Percentiles rank a stretch among this genome's conserved stretches.
Conservation (phyloP, 140 eudicot genomes). For the Oenanthe javanica region DNA sequence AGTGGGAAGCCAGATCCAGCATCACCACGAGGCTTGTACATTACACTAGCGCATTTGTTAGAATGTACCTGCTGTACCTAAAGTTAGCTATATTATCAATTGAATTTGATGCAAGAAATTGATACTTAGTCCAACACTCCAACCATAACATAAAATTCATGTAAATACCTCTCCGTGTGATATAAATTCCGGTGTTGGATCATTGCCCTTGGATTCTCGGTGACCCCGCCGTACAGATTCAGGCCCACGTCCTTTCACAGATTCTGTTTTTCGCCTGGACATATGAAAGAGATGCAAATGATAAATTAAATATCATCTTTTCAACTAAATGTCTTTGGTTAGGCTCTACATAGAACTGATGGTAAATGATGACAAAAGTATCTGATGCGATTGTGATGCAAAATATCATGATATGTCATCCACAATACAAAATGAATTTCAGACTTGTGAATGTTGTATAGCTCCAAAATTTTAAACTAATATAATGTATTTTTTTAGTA, state of each 20-base stretch:
- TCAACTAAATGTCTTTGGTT: neutral
- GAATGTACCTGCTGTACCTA: constrained; percentile 34
- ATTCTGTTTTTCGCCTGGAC: constrained; percentile 60
- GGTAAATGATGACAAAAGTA: neutral
- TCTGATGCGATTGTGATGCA: neutral
- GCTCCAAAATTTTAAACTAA: neutral
- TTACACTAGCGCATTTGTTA: constrained; percentile 25
- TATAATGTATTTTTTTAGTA: neutral
- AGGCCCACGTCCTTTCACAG: constrained; percentile 49
- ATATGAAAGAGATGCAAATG: neutral
- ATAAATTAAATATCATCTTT: neutral
- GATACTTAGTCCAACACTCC: constrained; percentile 1
- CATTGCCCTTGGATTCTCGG: constrained; percentile 36
- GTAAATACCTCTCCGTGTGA: constrained; percentile 36
- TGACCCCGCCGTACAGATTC: constrained; percentile 46
- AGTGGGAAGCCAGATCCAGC: constrained; percentile 34
- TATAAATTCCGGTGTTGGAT: constrained; percentile 20
- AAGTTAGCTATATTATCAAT: constrained; percentile 7
- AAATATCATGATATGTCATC: neutral
- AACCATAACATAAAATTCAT: neutral
- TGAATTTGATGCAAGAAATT: neutral
- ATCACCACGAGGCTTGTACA: constrained; percentile 30
- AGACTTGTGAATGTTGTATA: neutral
- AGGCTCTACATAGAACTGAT: constrained; percentile 10
- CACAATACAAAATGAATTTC: neutral